Evolutionary conservation across 352 stramenopile genomes (phyloP).

Genomic region (Phytophthora constricta): DNA sequence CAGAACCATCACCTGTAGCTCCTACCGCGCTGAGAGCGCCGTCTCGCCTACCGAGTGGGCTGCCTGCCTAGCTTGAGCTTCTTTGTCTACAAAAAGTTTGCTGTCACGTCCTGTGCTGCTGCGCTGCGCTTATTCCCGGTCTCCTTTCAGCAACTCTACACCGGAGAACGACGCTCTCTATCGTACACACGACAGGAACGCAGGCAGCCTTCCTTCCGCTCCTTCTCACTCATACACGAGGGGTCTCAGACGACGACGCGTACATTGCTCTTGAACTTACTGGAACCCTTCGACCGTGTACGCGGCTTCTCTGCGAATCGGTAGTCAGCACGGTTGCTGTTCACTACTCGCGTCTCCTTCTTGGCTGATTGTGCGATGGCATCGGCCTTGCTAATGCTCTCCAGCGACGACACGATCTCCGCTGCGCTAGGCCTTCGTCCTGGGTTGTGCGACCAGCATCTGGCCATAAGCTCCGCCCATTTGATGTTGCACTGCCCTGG

Average conservation of each 20-base stretch:
- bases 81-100: neutral
- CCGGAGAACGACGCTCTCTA: slow-evolving; percentile 21
- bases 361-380: slow-evolving; percentile 68
- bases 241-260: slow-evolving; percentile 49
- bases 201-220: slow-evolving; percentile 8
- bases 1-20: slow-evolving; percentile 26
- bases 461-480: slow-evolving; percentile 84
- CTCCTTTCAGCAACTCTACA: no score
- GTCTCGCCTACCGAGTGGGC: no score
- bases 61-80: neutral
- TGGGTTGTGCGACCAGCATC: slow-evolving; percentile 86
- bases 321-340: slow-evolving; percentile 85
- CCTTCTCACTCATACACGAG: slow-evolving; percentile 4
- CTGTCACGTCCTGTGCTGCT: slow-evolving; percentile 6
- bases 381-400: slow-evolving; percentile 80
- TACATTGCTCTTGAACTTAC: slow-evolving; percentile 77
- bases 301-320: slow-evolving; percentile 66
- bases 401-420: slow-evolving; percentile 83
- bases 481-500: slow-evolving; percentile 80
- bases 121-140: slow-evolving; percentile 6
- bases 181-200: slow-evolving; percentile 32
- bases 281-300: slow-evolving; percentile 50
- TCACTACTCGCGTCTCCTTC: slow-evolving; percentile 69
- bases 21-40: neutral
- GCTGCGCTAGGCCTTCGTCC: slow-evolving; percentile 71